Conservation (phyloP, 2,329 filamentous ascomycete genomes). For the Epichloe sylvatica region DNA sequence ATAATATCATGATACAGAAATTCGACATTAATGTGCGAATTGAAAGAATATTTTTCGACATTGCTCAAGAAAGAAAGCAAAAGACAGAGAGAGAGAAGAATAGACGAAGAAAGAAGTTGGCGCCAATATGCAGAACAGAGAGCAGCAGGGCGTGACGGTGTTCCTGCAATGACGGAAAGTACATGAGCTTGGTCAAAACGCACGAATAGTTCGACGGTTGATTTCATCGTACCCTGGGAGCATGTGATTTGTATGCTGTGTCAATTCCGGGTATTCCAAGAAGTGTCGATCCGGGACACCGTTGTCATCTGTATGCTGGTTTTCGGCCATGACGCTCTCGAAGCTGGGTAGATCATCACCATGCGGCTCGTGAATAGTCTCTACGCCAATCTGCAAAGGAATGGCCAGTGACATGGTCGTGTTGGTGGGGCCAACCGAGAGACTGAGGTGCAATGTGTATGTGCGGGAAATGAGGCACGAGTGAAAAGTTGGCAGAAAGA, state of each 20-base stretch:
- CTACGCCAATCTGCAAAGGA: slow-evolving; percentile 38
- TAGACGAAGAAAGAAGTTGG: not conserved
- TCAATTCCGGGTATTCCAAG: slow-evolving; percentile 20
- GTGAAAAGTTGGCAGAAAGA: slow-evolving; percentile 44
- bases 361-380: slow-evolving; percentile 19
- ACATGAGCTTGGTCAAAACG: not conserved
- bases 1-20: too few relatives aligned
- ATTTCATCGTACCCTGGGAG: slow-evolving; percentile 28
- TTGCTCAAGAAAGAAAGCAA: too few relatives aligned
- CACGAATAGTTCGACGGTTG: slow-evolving; percentile 13
- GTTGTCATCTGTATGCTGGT: slow-evolving; percentile 30
- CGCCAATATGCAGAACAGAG: not conserved
- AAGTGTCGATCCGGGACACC: slow-evolving; percentile 28
- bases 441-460: slow-evolving; percentile 36
- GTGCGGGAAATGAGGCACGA: slow-evolving; percentile 41
- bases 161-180: not conserved
- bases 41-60: too few relatives aligned
- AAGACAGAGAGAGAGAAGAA: too few relatives aligned
- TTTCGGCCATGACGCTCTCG: slow-evolving; percentile 29
- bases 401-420: slow-evolving; percentile 30
- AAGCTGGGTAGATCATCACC: slow-evolving; percentile 32
- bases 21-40: too few relatives aligned
- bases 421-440: slow-evolving; percentile 29
- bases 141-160: not conserved
- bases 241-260: slow-evolving; percentile 18